Percentiles rank a stretch among this genome's conserved stretches.
Evolutionary conservation across 768 basidiomycete species (phyloP).

Genomic region (Kwoniella sp.): DNA sequence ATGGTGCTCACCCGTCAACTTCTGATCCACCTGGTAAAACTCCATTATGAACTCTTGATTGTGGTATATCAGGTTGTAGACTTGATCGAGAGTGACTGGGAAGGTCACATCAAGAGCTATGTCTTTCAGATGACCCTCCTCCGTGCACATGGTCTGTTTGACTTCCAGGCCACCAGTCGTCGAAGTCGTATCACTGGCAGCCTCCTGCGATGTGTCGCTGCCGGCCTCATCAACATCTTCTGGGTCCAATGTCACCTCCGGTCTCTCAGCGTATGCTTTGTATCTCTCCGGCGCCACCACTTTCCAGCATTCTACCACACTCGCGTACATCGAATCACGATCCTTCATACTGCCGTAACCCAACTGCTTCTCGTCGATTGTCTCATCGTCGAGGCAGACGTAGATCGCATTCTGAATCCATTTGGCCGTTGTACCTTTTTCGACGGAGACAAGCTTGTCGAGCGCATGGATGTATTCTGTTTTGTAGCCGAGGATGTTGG

Average conservation of each 20-base stretch:
- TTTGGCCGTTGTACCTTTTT: slow-evolving; percentile 37
- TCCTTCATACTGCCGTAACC: slow-evolving; percentile 38
- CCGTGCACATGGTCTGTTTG: slow-evolving; percentile 17
- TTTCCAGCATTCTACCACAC: slow-evolving; percentile 30
- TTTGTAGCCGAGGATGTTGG: slow-evolving; percentile 34
- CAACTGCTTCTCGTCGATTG: slow-evolving; percentile 14
- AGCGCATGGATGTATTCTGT: slow-evolving; percentile 32
- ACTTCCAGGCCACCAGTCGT: slow-evolving; percentile 1
- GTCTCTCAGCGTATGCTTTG: slow-evolving; percentile 12
- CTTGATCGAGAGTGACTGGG: slow-evolving; percentile 28
- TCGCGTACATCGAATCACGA: slow-evolving; percentile 30
- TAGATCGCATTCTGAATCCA: slow-evolving; percentile 44
- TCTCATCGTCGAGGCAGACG: slow-evolving; percentile 12
- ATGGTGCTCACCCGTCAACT: slow-evolving; percentile 35
- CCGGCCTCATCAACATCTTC: slow-evolving; percentile 7
- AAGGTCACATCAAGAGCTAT: slow-evolving; percentile 32
- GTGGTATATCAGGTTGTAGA: slow-evolving; percentile 32
- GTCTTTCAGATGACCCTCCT: slow-evolving; percentile 23
- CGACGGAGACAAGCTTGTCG: slow-evolving; percentile 16
- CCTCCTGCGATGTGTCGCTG: not conserved
- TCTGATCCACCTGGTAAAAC: slow-evolving; percentile 28
- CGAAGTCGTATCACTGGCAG: not conserved
- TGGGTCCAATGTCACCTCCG: not conserved
- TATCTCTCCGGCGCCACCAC: slow-evolving; percentile 26
- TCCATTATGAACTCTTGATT: slow-evolving; percentile 29